phyloP scores from a whole-genome alignment of 148 eudicot species.

The Gaultheria prostrata region DNA sequence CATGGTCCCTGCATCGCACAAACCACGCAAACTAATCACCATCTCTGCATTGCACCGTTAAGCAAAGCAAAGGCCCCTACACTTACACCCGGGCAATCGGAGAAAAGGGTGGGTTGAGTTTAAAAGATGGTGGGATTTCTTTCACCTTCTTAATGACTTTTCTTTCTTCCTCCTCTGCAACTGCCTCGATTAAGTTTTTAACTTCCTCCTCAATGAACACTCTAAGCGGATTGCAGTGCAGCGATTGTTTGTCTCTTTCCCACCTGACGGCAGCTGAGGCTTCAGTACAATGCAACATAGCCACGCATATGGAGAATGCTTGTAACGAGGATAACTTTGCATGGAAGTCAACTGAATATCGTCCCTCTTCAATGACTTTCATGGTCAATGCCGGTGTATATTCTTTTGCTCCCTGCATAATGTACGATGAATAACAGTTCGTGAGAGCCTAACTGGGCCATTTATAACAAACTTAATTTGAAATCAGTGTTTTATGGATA shows the following conservation, averaged over 20 bases:
- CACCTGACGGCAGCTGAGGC: slow-evolving; percentile 41
- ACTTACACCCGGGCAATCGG: slow-evolving; percentile 78
- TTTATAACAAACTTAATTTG: neutral
- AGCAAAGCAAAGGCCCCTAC: neutral
- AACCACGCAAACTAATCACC: neutral
- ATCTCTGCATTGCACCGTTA: neutral
- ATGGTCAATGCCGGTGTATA: slow-evolving; percentile 55
- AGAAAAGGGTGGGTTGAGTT: slow-evolving; percentile 84
- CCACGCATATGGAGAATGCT: slow-evolving; percentile 79
- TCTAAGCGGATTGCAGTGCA: slow-evolving; percentile 53
- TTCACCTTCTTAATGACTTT: slow-evolving; percentile 36
- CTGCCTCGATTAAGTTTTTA: slow-evolving; percentile 51
- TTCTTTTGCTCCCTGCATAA: slow-evolving; percentile 64
- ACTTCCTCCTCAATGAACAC: slow-evolving; percentile 65
- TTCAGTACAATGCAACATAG: slow-evolving; percentile 71
- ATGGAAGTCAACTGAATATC: slow-evolving; percentile 72
- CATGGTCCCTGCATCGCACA: neutral
- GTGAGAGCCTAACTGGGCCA: neutral
- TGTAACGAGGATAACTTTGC: slow-evolving; percentile 74
- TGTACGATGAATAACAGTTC: slow-evolving; percentile 1
- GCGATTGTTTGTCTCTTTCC: slow-evolving; percentile 44
- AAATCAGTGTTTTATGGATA: neutral
- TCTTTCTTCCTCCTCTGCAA: slow-evolving; percentile 56
- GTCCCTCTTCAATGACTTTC: slow-evolving; percentile 43
- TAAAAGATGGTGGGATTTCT: slow-evolving; percentile 49